These are phyloP conservation scores for Blepharisma undulans DNA, from an alignment of 169 alveolate genomes.

Conservation along the genomic window DNA sequence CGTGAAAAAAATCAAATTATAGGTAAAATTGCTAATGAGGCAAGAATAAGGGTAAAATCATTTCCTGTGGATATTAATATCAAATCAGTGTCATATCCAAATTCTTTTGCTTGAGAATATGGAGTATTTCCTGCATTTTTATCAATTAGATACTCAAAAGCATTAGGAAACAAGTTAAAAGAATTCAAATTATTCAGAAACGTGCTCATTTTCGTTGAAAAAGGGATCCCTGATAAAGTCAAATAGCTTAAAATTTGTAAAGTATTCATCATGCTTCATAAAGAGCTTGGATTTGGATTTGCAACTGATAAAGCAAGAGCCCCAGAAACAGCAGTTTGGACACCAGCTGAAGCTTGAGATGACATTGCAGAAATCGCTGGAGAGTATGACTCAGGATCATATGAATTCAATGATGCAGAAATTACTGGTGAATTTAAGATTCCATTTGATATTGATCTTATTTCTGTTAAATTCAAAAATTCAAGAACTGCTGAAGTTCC, in stretches of 20 bases:
- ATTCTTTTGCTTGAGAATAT: background rate
- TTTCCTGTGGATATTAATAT: background rate
- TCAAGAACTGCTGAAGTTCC: background rate
- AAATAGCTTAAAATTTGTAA: background rate
- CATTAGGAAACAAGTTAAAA: background rate
- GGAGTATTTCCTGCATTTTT: background rate
- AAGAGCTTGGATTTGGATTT: background rate
- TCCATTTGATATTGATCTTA: background rate
- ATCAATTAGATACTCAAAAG: background rate
- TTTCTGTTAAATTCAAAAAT: background rate
- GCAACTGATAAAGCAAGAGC: background rate
- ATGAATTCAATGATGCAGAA: background rate
- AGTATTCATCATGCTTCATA: slow-evolving; percentile 25
- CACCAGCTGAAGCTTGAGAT: background rate
- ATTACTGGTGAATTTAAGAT: background rate
- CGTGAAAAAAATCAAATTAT: background rate
- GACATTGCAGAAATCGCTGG: background rate
- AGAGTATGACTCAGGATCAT: background rate
- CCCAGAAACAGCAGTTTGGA: background rate
- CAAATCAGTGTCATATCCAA: background rate
- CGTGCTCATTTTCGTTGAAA: background rate
- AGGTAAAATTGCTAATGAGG: background rate
- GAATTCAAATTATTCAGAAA: background rate
- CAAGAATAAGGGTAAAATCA: background rate
- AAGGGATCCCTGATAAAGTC: background rate